Evolutionary conservation across 2,329 filamentous ascomycete genomes (phyloP).

Genomic region (Botryosphaeria agaves): DNA sequence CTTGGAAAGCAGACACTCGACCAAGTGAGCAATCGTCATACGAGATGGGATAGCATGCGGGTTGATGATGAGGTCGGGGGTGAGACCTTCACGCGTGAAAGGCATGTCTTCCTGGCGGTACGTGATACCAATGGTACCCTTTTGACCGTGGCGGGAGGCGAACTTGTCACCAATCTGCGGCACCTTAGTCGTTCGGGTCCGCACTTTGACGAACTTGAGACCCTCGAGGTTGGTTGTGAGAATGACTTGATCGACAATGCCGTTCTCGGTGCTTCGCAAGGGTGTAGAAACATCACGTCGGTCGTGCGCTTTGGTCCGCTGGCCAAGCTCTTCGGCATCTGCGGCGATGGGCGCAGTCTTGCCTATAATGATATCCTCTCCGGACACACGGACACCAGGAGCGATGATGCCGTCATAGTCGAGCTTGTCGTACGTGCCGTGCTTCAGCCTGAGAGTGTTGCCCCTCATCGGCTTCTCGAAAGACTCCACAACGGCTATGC

Average conservation of each 20-base stretch:
- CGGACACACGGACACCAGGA: constrained; percentile 84
- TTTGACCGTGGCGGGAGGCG: constrained; percentile 96
- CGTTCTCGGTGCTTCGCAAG: constrained; percentile 85
- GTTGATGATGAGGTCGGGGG: constrained; percentile 95
- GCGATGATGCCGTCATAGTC: constrained; percentile 92
- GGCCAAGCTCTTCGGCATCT: constrained; percentile 84
- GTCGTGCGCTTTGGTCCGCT: constrained; percentile 74
- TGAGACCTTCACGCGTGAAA: constrained; percentile 79
- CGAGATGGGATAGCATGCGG: constrained; percentile 98
- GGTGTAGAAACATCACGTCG: constrained; percentile 95
- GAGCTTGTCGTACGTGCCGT: constrained; percentile 55
- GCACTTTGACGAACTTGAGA: constrained; percentile 90
- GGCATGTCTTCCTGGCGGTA: constrained; percentile 98
- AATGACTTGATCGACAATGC: constrained; percentile 86
- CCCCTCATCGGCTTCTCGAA: constrained; percentile 89
- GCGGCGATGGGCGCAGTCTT: constrained; percentile 92
- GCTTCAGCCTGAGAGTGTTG: constrained; percentile 83
- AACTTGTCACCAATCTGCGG: constrained; percentile 99
- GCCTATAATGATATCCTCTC: constrained; percentile 97
- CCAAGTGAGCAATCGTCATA: constrained; percentile 99
- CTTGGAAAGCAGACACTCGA: constrained; percentile 95
- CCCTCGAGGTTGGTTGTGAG: constrained; percentile 91
- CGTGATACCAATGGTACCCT: constrained; percentile 97
- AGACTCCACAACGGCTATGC: constrained; percentile 77
- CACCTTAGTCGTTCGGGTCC: constrained; percentile 92